Percentiles rank a stretch among this genome's conserved stretches.
Conservation (phyloP, 2,329 filamentous ascomycete species). For the Penicillium sp. region DNA sequence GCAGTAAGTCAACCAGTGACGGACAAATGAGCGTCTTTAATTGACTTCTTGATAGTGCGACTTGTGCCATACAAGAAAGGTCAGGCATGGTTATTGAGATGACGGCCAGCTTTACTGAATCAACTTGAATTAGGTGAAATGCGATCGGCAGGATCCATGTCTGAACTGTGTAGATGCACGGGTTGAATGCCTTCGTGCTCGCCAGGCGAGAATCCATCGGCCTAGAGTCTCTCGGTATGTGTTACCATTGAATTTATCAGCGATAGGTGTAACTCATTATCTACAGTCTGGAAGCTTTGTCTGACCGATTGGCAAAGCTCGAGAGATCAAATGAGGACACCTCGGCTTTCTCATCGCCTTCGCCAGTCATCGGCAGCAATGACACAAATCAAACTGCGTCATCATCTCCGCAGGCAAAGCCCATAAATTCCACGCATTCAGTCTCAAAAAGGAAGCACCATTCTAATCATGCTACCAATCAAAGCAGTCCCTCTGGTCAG, state of each 20-base stretch:
- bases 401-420: constrained; percentile 10
- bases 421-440: background rate
- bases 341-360: constrained; percentile 8
- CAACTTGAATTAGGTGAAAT: constrained; percentile 38
- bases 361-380: constrained; percentile 1
- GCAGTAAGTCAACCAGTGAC: constrained; percentile 11
- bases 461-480: background rate
- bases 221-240: constrained; percentile 22
- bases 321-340: constrained; percentile 13
- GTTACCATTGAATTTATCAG: background rate
- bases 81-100: background rate
- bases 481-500: background rate
- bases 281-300: constrained; percentile 18
- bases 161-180: constrained; percentile 47
- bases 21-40: background rate
- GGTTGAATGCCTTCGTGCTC: constrained; percentile 33
- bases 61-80: constrained; percentile 39
- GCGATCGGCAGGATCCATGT: constrained; percentile 46
- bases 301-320: constrained; percentile 19
- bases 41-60: constrained; percentile 28
- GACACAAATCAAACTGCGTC: constrained; percentile 3
- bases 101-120: background rate
- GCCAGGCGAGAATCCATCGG: constrained; percentile 21
- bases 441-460: constrained; percentile 16
- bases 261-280: background rate